A percentile compares a stretch with the other conserved stretches of the same genome.
Conservation (phyloP, 257 asterid genomes). For the Solanum okadae region DNA sequence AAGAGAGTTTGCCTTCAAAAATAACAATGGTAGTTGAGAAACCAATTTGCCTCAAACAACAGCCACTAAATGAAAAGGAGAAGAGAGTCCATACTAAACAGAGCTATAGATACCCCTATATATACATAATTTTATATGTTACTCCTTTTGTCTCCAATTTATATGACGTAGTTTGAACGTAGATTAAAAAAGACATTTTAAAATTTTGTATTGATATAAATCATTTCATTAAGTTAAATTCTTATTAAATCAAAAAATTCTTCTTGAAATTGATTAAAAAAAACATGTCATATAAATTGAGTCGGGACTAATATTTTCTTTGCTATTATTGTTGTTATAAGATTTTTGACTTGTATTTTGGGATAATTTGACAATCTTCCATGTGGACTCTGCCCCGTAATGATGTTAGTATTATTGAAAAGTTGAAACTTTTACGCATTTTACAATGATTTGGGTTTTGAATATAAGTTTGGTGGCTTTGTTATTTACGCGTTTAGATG, state of each 20-base stretch:
- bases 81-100: neutral
- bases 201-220: accelerated
- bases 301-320: accelerated
- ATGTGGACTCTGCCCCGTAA: neutral
- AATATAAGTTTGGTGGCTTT: neutral
- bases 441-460: neutral
- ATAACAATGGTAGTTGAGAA: neutral
- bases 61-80: neutral
- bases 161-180: accelerated
- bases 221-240: too few relatives aligned
- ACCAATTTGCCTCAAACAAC: neutral
- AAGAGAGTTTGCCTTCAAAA: neutral
- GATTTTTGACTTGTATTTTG: neutral
- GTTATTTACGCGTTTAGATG: neutral
- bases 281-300: too few relatives aligned
- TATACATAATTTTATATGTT: neutral
- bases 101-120: neutral
- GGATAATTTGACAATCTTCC: neutral
- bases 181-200: too few relatives aligned
- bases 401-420: neutral
- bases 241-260: too few relatives aligned
- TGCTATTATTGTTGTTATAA: too few relatives aligned
- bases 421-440: neutral
- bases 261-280: too few relatives aligned
- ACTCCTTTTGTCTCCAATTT: too few relatives aligned